Evolutionary conservation across 176 grass and related monocot genomes (phyloP).

Genomic region (Oryza nivara): DNA sequence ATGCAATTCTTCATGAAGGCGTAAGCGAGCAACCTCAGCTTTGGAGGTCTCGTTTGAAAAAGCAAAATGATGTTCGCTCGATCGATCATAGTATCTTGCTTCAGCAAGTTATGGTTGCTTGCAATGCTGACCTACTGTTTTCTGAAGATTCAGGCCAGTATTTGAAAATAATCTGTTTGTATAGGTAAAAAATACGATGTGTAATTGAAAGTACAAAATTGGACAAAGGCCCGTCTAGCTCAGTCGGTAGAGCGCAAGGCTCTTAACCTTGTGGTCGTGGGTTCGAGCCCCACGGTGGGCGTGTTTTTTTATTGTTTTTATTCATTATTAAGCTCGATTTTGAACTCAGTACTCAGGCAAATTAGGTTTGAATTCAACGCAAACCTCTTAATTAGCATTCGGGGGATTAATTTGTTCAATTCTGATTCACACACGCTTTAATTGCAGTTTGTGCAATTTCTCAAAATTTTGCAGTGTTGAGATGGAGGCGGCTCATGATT

Average conservation of each 20-base stretch:
- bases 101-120: not conserved
- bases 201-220: too few species aligned
- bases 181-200: accelerated
- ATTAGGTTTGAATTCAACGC: too few species aligned
- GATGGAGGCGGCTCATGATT: too few species aligned
- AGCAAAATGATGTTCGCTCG: not conserved
- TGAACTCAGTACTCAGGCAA: too few species aligned
- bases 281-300: slow-evolving; percentile 73
- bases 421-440: too few species aligned
- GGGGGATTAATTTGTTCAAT: too few species aligned
- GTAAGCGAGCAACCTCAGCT: slow-evolving; percentile 17
- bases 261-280: slow-evolving; percentile 60
- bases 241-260: not conserved
- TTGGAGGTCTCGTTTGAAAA: not conserved
- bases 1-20: not conserved
- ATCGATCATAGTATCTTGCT: not conserved
- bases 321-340: too few species aligned
- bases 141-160: not conserved
- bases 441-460: too few species aligned
- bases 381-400: too few species aligned
- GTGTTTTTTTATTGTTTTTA: too few species aligned
- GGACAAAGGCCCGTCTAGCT: not conserved
- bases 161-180: too few species aligned
- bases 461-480: too few species aligned
- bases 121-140: not conserved